phyloP scores from a whole-genome alignment of 495 filamentous ascomycete species.

The Clohesyomyces aquaticus region DNA sequence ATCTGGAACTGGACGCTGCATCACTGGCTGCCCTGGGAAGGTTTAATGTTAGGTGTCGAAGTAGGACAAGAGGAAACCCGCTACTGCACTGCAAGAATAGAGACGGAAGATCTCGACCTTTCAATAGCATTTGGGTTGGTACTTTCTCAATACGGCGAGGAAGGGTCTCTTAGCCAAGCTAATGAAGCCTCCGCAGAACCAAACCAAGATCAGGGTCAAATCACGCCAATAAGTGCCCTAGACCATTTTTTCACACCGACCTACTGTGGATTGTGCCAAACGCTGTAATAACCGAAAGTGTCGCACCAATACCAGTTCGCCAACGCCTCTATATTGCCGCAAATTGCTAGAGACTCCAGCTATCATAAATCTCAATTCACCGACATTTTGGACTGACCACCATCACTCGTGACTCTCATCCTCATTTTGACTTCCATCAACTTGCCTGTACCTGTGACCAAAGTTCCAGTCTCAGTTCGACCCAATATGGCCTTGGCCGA shows the following conservation, averaged over 20 bases:
- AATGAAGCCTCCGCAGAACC: too few relatives aligned
- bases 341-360: not conserved
- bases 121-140: too few relatives aligned
- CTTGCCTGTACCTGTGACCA: slow-evolving; percentile 22
- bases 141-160: too few relatives aligned
- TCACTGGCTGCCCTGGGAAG: too few relatives aligned
- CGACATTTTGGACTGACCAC: slow-evolving; percentile 2
- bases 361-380: not conserved
- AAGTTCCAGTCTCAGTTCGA: slow-evolving; percentile 4
- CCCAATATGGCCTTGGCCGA: slow-evolving; percentile 15
- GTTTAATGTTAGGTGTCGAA: too few relatives aligned
- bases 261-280: not conserved
- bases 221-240: too few relatives aligned
- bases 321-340: not conserved
- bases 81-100: too few relatives aligned
- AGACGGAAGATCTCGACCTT: too few relatives aligned
- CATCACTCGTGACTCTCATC: slow-evolving; percentile 21
- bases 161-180: too few relatives aligned
- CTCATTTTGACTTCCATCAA: slow-evolving; percentile 7
- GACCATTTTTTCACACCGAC: not conserved
- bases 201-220: too few relatives aligned
- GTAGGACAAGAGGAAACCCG: too few relatives aligned
- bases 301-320: not conserved
- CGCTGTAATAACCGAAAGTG: not conserved
- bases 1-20: too few relatives aligned